These are phyloP conservation scores for Vitis cinerea DNA, from an alignment of 164 flowering plant species.

Conservation along the genomic window DNA sequence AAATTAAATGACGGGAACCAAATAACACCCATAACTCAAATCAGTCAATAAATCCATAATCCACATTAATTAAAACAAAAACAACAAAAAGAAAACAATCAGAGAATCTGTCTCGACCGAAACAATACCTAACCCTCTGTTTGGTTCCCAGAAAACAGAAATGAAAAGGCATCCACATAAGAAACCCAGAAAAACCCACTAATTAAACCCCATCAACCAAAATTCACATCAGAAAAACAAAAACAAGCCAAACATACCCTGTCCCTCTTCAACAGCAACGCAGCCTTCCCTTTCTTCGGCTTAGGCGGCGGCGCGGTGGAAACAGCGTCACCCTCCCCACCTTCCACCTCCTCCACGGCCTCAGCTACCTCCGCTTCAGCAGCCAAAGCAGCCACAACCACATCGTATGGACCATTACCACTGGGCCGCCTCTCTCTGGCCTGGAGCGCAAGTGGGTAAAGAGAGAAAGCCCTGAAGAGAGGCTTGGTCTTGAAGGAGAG, in stretches of 20 bases:
- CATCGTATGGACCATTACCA: slow-evolving; percentile 20
- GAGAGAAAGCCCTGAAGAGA: slow-evolving; percentile 24
- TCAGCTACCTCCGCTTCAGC: slow-evolving; percentile 38
- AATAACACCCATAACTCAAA: no score
- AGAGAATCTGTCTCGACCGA: no score
- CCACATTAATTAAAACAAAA: no score
- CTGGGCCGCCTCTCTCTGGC: slow-evolving; percentile 13
- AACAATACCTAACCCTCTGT: no score
- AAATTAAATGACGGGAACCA: no score
- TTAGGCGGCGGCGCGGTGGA: slow-evolving; percentile 30
- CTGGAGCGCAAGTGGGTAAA: slow-evolving; percentile 25
- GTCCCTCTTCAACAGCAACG: slow-evolving; percentile 81
- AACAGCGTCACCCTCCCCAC: slow-evolving; percentile 20
- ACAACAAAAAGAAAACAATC: no score
- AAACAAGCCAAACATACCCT: slow-evolving; percentile 43
- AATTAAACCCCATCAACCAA: neutral
- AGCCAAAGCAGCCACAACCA: slow-evolving; percentile 34
- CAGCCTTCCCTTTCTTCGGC: slow-evolving; percentile 90
- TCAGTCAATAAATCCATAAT: no score
- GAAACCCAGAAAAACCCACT: neutral
- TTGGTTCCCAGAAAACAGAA: no score
- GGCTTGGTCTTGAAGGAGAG: slow-evolving; percentile 33
- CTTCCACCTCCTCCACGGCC: slow-evolving; percentile 27
- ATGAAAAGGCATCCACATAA: no score
- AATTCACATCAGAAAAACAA: neutral